Base-by-base conservation (phyloP, 1,284 basidiomycete genomes). In the Anthracocystis panici-leucophaei region DNA sequence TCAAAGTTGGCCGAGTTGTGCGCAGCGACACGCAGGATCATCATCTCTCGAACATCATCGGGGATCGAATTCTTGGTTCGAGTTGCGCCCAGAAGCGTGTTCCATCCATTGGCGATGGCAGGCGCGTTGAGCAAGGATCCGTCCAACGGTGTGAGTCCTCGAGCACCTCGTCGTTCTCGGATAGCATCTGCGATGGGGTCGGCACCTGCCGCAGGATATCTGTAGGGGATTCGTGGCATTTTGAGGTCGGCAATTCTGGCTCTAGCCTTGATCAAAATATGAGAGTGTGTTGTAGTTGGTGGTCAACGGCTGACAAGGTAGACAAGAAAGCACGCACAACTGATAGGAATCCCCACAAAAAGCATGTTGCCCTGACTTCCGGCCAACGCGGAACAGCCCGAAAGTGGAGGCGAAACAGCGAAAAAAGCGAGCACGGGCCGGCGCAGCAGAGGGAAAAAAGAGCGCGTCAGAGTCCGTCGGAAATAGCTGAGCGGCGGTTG, bases 21-120 rank as follows among this genome's bases (percentile, higher is more conserved):
- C 0, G 84, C 86, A 1, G 87, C 87, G 2, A 87, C 86, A 16
- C 87, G 84, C 4, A 87, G 78, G 64, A 87, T 87, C 82, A 87
- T 85, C 56, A 87, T 77, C 70, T 87, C 87, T 29, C 87, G 69
- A 16, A 87, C 75, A 65, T 87, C 87, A 48, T 84, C 86, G 0
- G 83, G 84, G 31, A 87, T 77, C 53, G 83, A 83, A 59, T 83
- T 86, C 54, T 82, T 80, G 38, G 80, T 86, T 23, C 87, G 67
- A 7, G 87, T 80, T 0, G 86, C 85, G 8, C 87, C 87, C 12
- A 87, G 78, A 4, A 87, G 82, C 14, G 78, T 80, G 74, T 87
- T 87, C 87, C 87, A 87, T n/a, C 87, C 87, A 14, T 77, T 68
- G 23, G 81, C 81, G 51, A 82, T 75, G 45, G 74, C 63, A 14